phyloP scores from a whole-genome alignment of 2,329 filamentous ascomycete genomes.

The Pseudogymnoascus sp. region DNA sequence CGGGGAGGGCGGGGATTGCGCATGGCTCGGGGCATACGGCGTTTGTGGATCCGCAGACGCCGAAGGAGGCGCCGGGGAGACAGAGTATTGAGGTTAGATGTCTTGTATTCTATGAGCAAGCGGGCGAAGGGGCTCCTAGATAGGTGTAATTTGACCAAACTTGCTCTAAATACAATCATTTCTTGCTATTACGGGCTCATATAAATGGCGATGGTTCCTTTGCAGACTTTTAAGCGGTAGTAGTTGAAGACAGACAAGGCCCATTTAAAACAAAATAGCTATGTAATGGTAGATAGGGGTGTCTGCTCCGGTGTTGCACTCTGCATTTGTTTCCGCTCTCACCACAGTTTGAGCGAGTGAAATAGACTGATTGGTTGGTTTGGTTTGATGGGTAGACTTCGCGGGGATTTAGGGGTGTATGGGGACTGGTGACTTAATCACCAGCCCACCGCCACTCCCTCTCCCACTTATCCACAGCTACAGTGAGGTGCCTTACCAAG shows the following conservation, averaged over 20 bases:
- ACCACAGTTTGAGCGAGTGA: too few species aligned
- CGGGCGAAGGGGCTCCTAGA: background rate
- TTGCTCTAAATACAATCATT: background rate
- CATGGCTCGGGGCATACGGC: slow-evolving; percentile 57
- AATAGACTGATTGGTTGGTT: too few species aligned
- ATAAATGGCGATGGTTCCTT: background rate
- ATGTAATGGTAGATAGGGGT: too few species aligned
- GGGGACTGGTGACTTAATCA: background rate
- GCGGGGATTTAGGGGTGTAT: too few species aligned
- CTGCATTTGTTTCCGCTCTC: too few species aligned
- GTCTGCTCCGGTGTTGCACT: too few species aligned
- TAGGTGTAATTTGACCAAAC: background rate
- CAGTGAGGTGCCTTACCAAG: background rate
- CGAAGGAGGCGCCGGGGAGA: slow-evolving; percentile 58
- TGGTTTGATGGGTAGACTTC: too few species aligned
- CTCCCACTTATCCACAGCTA: background rate
- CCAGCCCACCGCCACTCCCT: background rate
- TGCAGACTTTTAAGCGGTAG: background rate
- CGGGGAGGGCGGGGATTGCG: slow-evolving; percentile 33
- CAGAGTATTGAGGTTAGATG: slow-evolving; percentile 84
- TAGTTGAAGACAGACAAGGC: background rate
- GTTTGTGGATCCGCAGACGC: slow-evolving; percentile 66
- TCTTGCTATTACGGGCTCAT: background rate
- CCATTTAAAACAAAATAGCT: too few species aligned
- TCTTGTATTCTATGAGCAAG: slow-evolving; percentile 53